Evolutionary conservation across 352 stramenopile genomes (phyloP), one percentile per base, ranked within the genome.

Genomic region (Elongisporangium undulatum): DNA sequence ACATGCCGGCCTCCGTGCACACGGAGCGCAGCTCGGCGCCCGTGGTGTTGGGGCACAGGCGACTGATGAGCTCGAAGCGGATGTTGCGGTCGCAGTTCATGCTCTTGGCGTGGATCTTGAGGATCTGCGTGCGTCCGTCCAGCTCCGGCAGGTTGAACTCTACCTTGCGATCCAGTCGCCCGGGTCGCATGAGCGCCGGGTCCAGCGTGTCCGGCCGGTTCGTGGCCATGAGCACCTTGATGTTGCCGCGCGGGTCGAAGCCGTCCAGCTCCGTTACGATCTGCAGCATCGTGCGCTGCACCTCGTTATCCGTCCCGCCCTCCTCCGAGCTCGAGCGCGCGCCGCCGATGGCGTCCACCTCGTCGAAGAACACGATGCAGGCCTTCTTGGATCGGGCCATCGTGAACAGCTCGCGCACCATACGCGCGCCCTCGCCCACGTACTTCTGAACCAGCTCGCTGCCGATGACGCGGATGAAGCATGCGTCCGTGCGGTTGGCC

Each of bases 361-460:
- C 98, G 71, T 99, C 98, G 72, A 99, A 99, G 77, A 99, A 99
- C 51, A 99, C 85, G 57, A 98, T 98, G 67, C 90, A 98, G 20
- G 97, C 95, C 68, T 99, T 98, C 82, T 99, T 99, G 60, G 92
- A 97, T 38, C 97, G 91, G 17, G 97, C 98, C 96, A 99, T 99
- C 17, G 97, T 98, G 75, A 99, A 99, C n/a, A 99, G 79, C 74
- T 99, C 98, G 50, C 98, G 95, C 63, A 99, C 97, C 96, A 99
- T 99, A 48, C 97, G 85, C 15, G 97, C 97, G 58, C 98, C 98
- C 79, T 99, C 97, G 20, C 98, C 98, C 34, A 99, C 96, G 75
- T 99, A 99, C 71, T 99, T 99, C 72, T 99, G 98, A 51, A 99
- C 98, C 12, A 99, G 79, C 69, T 99, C 97, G 56, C 87, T 98